A percentile compares a stretch with the other conserved stretches of the same genome.
Conservation (phyloP, 2,329 filamentous ascomycete genomes). For the Fusarium nanum region DNA sequence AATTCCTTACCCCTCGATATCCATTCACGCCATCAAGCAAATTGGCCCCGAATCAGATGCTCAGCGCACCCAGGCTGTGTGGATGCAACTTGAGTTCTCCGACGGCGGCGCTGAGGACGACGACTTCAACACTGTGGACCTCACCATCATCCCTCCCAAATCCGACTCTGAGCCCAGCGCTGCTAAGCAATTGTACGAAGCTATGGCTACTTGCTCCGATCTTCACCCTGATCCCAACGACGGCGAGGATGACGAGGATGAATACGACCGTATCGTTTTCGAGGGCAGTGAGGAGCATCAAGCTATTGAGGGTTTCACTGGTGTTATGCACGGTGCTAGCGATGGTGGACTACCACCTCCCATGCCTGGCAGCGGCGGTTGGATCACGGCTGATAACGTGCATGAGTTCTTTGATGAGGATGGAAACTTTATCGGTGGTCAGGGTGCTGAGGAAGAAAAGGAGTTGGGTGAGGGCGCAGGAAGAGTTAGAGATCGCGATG, state of each 20-base stretch:
- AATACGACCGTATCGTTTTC: constrained; percentile 67
- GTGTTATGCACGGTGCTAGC: constrained; percentile 62
- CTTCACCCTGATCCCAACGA: constrained; percentile 77
- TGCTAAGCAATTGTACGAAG: constrained; percentile 67
- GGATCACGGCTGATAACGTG: constrained; percentile 94
- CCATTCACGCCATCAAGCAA: constrained; percentile 79
- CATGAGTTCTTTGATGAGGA: constrained; percentile 83
- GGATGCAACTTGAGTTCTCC: constrained; percentile 76
- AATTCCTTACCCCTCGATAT: constrained; percentile 80
- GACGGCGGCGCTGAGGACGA: constrained; percentile 70
- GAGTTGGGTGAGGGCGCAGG: constrained; percentile 74
- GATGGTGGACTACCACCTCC: constrained; percentile 70
- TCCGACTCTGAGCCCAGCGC: constrained; percentile 40
- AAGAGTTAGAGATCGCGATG: constrained; percentile 65
- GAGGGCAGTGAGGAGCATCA: constrained; percentile 63
- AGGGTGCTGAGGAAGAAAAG: constrained; percentile 54
- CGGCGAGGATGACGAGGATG: constrained; percentile 67
- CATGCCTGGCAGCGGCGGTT: constrained; percentile 79
- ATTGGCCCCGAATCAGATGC: constrained; percentile 56
- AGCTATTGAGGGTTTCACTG: constrained; percentile 67
- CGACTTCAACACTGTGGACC: constrained; percentile 73
- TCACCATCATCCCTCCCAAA: constrained; percentile 70
- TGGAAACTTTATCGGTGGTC: constrained; percentile 76
- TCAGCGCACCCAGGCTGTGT: constrained; percentile 62
- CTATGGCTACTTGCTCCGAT: constrained; percentile 80